Conservation (phyloP, 306 rosid species). For the Carpinus fangiana region DNA sequence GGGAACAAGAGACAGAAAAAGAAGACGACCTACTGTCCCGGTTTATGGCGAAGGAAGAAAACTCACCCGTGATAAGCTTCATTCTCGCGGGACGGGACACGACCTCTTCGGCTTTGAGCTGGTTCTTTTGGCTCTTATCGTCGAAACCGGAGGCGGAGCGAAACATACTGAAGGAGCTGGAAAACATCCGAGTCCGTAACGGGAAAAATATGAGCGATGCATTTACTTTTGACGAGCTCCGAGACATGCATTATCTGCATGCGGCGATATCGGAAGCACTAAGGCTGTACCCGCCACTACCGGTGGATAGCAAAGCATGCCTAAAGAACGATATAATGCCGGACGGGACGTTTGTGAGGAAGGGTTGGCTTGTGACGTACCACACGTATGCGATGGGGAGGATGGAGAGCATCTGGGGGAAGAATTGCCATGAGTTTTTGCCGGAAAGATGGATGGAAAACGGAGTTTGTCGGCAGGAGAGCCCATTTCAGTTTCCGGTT, state of each 20-base stretch:
- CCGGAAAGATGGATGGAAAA: constrained; percentile 77
- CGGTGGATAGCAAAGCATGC: constrained; percentile 48
- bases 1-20: constrained; percentile 9
- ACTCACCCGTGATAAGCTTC: constrained; percentile 50
- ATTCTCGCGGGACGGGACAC: constrained; percentile 78
- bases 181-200: constrained; percentile 21
- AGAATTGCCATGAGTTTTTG: constrained; percentile 35
- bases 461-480: constrained; percentile 43
- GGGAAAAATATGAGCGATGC: constrained; percentile 23
- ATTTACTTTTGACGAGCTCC: constrained; percentile 50
- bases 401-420: constrained; percentile 73
- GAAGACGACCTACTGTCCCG: constrained; percentile 57
- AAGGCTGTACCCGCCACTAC: constrained; percentile 73
- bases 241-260: constrained; percentile 69
- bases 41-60: constrained; percentile 40
- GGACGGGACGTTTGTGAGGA: constrained; percentile 51
- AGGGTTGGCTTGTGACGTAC: constrained; percentile 57
- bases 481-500: constrained; percentile 50
- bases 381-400: constrained; percentile 80
- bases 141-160: constrained; percentile 32
- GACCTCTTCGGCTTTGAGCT: constrained; percentile 61
- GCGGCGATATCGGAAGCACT: constrained; percentile 63
- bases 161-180: constrained; percentile 39
- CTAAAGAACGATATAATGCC: constrained; percentile 54
- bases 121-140: constrained; percentile 76